These are phyloP conservation scores for Tolypocladium endophyticum DNA, from an alignment of 2,329 filamentous ascomycete genomes.

Conservation along the genomic window DNA sequence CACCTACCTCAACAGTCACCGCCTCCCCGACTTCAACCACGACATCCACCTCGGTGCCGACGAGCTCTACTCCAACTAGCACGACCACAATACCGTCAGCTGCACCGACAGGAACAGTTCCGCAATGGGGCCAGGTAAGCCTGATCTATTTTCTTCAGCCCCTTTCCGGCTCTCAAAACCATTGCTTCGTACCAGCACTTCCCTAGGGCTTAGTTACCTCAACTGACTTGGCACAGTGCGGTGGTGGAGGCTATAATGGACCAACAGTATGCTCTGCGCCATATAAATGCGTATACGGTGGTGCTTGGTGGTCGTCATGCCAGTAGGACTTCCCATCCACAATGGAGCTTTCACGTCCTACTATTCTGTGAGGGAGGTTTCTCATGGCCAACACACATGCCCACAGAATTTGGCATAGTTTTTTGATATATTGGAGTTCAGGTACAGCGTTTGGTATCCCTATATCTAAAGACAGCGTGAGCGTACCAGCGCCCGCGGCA, in stretches of 20 bases:
- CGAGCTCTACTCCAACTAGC: background rate
- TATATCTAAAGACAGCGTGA: too few relatives aligned
- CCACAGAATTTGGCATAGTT: background rate
- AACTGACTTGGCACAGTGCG: background rate
- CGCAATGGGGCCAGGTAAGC: background rate
- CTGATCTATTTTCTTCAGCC: too few relatives aligned
- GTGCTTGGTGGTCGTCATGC: background rate
- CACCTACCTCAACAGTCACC: background rate
- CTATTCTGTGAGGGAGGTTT: background rate
- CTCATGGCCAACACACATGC: background rate
- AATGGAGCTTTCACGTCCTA: background rate
- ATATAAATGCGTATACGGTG: background rate
- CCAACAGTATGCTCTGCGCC: background rate
- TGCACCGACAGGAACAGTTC: background rate
- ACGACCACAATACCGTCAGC: background rate
- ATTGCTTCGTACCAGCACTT: background rate
- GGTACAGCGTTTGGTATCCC: too few relatives aligned
- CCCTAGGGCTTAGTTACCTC: background rate
- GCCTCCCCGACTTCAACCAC: background rate
- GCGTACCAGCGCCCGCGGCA: too few relatives aligned
- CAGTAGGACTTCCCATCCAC: background rate
- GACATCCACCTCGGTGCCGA: background rate
- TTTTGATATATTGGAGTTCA: too few relatives aligned
- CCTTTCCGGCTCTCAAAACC: background rate
- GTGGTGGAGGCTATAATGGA: background rate